These are phyloP conservation scores for Gastrolobium villosum DNA, from an alignment of 306 rosid genomes.

Conservation along the genomic window DNA sequence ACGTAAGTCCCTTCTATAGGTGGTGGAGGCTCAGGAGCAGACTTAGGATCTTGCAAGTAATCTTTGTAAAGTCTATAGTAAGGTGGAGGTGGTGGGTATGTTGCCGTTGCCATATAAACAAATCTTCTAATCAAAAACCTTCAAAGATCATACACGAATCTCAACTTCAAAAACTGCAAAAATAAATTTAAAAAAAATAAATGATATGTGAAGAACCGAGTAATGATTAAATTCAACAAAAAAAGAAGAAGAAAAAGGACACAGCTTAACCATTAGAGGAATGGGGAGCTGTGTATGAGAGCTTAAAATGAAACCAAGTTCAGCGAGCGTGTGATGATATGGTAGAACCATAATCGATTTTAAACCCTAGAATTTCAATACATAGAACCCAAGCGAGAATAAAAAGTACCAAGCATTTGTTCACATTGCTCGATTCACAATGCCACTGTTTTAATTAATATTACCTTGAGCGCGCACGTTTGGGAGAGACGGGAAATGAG, in stretches of 20 bases:
- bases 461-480: no score
- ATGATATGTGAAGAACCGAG: neutral
- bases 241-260: no score
- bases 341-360: no score
- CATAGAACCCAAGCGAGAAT: no score
- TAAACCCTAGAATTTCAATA: no score
- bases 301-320: conserved; percentile 10
- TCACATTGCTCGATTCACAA: no score
- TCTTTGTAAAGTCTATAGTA: conserved; percentile 90
- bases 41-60: conserved; percentile 78
- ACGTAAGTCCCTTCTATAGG: conserved; percentile 85
- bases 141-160: conserved; percentile 16
- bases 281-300: neutral
- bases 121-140: conserved; percentile 38
- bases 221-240: neutral
- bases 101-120: conserved; percentile 79
- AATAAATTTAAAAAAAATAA: neutral
- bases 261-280: neutral
- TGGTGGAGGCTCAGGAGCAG: conserved; percentile 87
- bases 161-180: conserved; percentile 36
- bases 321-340: neutral
- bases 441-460: no score
- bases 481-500: no score
- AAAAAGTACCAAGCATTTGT: no score
- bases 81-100: conserved; percentile 95